phyloP scores from a whole-genome alignment of 441 rosid species.

The Brassica hybrid region DNA sequence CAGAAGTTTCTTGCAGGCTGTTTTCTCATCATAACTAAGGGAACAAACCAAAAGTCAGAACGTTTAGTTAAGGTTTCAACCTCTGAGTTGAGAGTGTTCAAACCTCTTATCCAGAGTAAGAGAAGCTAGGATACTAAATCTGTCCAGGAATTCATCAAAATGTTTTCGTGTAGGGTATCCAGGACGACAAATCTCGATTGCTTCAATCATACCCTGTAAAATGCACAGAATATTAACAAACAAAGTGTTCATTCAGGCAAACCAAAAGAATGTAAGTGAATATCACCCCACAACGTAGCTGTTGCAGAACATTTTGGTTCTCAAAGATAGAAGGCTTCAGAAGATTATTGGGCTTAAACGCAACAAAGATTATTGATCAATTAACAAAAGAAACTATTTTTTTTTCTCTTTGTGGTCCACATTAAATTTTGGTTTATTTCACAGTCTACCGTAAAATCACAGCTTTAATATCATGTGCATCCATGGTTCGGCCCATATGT shows the following conservation, averaged over 20 bases:
- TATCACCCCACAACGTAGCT: slow-evolving; percentile 92
- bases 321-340: slow-evolving; percentile 52
- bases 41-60: slow-evolving; percentile 31
- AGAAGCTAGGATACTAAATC: slow-evolving; percentile 56
- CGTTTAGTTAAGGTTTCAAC: slow-evolving; percentile 8
- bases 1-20: slow-evolving; percentile 80
- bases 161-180: slow-evolving; percentile 85
- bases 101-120: slow-evolving; percentile 73
- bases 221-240: slow-evolving; percentile 7
- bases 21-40: slow-evolving; percentile 72
- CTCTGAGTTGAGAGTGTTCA: slow-evolving; percentile 12
- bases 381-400: no score
- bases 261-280: slow-evolving; percentile 17
- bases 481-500: no score
- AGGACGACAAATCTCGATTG: slow-evolving; percentile 89
- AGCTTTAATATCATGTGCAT: no score
- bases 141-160: slow-evolving; percentile 65
- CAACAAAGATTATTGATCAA: slow-evolving; percentile 42
- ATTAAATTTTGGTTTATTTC: no score
- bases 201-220: slow-evolving; percentile 91
- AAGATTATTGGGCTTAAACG: slow-evolving; percentile 86
- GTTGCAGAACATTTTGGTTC: slow-evolving; percentile 73
- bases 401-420: no score
- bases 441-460: no score
- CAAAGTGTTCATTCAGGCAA: neutral